Base-by-base conservation (phyloP, 208 protist species). In the Kentomonas sorsogonicus region DNA sequence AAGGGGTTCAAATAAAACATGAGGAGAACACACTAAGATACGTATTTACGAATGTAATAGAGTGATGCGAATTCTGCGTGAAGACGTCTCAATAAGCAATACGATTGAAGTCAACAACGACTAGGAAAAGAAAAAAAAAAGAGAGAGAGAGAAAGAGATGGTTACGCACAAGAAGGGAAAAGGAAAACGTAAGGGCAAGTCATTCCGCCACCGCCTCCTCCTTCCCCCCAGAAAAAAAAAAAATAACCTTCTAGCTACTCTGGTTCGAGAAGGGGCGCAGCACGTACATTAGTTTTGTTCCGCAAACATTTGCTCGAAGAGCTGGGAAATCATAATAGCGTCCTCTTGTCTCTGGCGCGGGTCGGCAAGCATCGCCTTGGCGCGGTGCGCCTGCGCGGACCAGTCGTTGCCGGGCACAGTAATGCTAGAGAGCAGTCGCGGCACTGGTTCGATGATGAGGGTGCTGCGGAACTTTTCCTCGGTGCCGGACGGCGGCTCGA, bases 381-480 rank as follows among this genome's bases (percentile, higher is more conserved):
- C 70, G 4, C 63, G 53, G 46, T 66, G 44, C 20, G 47, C 45
- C 40, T 74, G 57, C 52, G 53, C 30, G 0, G 30, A 30, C 77
- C 80, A 88, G 34, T 84, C 46, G 36, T 38, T 54, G 1, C 30
- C 18, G 27, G 55, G 57, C 11, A 45, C 29, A 55, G 88, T 73
- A 39, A 95, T 79, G 23, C 56, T 48, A 0, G 81, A 71, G 60
- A 89, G 69, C n/a, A 96, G 62, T 11, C 85, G 82, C 10, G 91
- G 86, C 3, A 94, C 81, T 41, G 89, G 85, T 67, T 96, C 91
- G 53, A 96, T 92, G 29, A 89, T 77, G 1, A 94, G 74, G 9
- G 60, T 86, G 56, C 77, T 81, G 22, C 69, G 73, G 60, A 96
- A 94, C 77, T 94, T 94, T 57, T 91, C 87, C 48, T 94, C 91